Evolutionary conservation across 176 grass and related monocot species (phyloP).

Genomic region (Eragrostis nindensis): DNA sequence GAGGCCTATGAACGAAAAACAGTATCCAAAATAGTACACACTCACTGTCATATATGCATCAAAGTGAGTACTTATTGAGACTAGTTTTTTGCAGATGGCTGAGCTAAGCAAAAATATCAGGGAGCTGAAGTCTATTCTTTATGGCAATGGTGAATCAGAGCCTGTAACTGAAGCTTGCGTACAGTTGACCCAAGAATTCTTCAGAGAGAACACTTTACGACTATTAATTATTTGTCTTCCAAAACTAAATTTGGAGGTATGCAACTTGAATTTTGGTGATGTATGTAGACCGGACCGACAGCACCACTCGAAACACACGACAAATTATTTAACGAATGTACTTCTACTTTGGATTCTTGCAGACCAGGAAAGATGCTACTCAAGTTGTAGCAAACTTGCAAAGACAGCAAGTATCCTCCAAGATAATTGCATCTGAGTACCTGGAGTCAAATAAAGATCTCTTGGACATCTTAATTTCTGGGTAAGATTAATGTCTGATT

Average conservation of each 20-base stretch:
- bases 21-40: neutral
- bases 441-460: constrained; percentile 88
- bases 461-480: constrained; percentile 74
- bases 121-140: constrained; percentile 92
- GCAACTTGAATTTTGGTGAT: constrained; percentile 29
- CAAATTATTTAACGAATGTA: constrained; percentile 13
- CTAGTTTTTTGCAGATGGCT: constrained; percentile 64
- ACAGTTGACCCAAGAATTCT: constrained; percentile 97
- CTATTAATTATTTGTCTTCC: constrained; percentile 91
- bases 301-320: neutral
- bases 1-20: constrained; percentile 11
- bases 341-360: constrained; percentile 42
- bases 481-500: constrained; percentile 46
- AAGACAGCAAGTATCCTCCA: constrained; percentile 77
- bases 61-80: neutral
- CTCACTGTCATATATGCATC: neutral
- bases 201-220: constrained; percentile 86
- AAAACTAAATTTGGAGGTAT: constrained; percentile 89
- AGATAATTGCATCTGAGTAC: constrained; percentile 78
- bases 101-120: constrained; percentile 97
- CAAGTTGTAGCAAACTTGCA: constrained; percentile 91
- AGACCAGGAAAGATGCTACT: constrained; percentile 88
- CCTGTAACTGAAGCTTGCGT: constrained; percentile 84
- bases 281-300: neutral
- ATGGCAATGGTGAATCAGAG: constrained; percentile 87